These are phyloP conservation scores for Boletus huronensis DNA, from an alignment of 768 basidiomycete genomes.

Conservation along the genomic window DNA sequence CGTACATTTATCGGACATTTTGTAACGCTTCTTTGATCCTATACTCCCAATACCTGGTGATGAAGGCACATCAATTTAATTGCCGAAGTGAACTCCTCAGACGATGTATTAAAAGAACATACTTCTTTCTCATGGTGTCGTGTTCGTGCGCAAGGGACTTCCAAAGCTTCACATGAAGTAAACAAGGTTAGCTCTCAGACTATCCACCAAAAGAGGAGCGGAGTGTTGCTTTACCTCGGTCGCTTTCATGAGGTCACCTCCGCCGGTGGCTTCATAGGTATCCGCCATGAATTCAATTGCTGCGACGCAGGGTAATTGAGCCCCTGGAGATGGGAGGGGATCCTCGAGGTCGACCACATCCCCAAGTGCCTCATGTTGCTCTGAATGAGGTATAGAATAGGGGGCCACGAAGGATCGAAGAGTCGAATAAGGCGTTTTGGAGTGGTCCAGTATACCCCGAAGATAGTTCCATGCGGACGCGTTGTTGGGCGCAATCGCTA, in stretches of 20 bases:
- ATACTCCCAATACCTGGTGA: conserved; percentile 69
- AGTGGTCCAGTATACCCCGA: conserved; percentile 72
- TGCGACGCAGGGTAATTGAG: conserved; percentile 70
- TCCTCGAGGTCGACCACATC: conserved; percentile 70
- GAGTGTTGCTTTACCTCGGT: conserved; percentile 40
- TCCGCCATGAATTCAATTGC: conserved; percentile 89
- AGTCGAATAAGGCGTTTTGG: conserved; percentile 52
- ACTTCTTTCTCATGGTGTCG: conserved; percentile 79
- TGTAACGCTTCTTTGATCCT: conserved; percentile 54
- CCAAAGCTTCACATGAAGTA: conserved; percentile 54
- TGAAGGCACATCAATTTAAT: conserved; percentile 24
- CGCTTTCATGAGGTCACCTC: conserved; percentile 44
- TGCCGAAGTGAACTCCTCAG: conserved; percentile 14
- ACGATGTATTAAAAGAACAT: conserved; percentile 17
- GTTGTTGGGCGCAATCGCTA: conserved; percentile 88
- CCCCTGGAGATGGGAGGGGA: conserved; percentile 58
- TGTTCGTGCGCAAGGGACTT: conserved; percentile 61
- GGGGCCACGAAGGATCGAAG: conserved; percentile 59
- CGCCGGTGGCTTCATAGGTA: conserved; percentile 57
- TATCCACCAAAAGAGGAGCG: not conserved
- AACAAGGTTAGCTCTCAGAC: conserved; percentile 9
- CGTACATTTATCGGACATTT: conserved; percentile 21
- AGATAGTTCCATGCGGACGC: conserved; percentile 97
- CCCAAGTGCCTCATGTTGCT: conserved; percentile 29
- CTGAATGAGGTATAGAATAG: conserved; percentile 47